Percentiles rank a stretch among this genome's conserved stretches.
These are phyloP conservation scores for Sphaerulina vaccinii DNA, from an alignment of 2,329 filamentous ascomycete genomes.

Conservation along the genomic window DNA sequence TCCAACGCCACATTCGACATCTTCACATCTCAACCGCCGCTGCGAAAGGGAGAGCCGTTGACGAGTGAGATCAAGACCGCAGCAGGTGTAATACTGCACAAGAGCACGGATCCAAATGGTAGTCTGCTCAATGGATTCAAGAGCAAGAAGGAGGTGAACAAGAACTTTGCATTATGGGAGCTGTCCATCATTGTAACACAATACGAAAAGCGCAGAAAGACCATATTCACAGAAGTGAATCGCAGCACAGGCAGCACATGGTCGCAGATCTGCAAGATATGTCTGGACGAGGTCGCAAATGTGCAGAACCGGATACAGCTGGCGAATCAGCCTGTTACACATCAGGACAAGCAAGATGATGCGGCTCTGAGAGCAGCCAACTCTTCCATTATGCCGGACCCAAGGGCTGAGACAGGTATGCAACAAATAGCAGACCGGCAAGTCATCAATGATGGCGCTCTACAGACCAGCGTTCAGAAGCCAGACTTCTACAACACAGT, in stretches of 20 bases:
- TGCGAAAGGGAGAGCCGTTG: conserved; percentile 81
- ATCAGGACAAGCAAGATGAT: conserved; percentile 23
- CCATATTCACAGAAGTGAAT: conserved; percentile 84
- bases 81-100: conserved; percentile 28
- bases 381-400: conserved; percentile 31
- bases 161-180: conserved; percentile 90
- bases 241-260: conserved; percentile 74
- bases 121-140: conserved; percentile 81
- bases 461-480: conserved; percentile 23
- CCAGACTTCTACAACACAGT: conserved; percentile 37
- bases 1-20: conserved; percentile 74
- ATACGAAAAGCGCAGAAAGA: conserved; percentile 72
- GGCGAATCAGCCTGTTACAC: conserved; percentile 29
- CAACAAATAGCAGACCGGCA: conserved; percentile 33
- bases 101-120: conserved; percentile 71
- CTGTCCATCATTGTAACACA: conserved; percentile 74
- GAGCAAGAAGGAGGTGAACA: conserved; percentile 75
- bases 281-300: conserved; percentile 66
- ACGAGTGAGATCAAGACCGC: conserved; percentile 70
- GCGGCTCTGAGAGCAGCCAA: conserved; percentile 20
- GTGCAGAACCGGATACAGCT: conserved; percentile 67
- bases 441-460: conserved; percentile 27
- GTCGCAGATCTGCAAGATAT: conserved; percentile 71
- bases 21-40: conserved; percentile 76
- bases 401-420: conserved; percentile 20